Evolutionary conservation across 1,139 yeast genomes (phyloP).

Genomic region (Pichia sp.): DNA sequence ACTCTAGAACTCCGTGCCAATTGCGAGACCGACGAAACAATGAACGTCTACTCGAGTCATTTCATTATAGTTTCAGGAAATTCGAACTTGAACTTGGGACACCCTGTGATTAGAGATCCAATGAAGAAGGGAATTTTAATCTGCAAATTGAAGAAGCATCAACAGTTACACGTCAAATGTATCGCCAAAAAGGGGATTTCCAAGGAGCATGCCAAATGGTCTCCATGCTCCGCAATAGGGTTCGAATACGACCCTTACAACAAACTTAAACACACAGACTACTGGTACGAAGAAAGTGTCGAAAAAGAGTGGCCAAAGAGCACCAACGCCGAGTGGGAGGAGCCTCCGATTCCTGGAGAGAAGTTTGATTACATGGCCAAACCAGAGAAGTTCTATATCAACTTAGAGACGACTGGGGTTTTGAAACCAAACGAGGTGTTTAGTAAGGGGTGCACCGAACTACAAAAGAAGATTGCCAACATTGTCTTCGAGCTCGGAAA

Average conservation of each 20-base stretch:
- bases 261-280: conserved; percentile 90
- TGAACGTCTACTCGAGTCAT: conserved; percentile 88
- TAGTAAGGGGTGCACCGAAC: conserved; percentile 71
- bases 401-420: conserved; percentile 89
- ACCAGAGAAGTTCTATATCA: conserved; percentile 77
- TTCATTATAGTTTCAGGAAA: conserved; percentile 50
- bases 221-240: conserved; percentile 95
- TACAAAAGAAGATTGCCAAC: conserved; percentile 88
- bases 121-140: conserved; percentile 78
- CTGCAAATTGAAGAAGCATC: conserved; percentile 89
- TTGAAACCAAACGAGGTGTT: conserved; percentile 88
- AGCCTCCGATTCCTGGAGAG: conserved; percentile 86
- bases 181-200: conserved; percentile 98
- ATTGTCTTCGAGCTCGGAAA: conserved; percentile 77
- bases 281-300: conserved; percentile 90
- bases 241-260: conserved; percentile 99
- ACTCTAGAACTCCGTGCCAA: conserved; percentile 79
- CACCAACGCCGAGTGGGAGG: conserved; percentile 92
- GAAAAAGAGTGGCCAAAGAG: conserved; percentile 91
- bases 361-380: conserved; percentile 80
- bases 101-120: conserved; percentile 79
- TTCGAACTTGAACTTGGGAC: conserved; percentile 53
- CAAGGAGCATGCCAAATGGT: conserved; percentile 98
- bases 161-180: conserved; percentile 82
- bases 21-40: conserved; percentile 82